Evolutionary conservation across 495 filamentous ascomycete species (phyloP).

Genomic region (Cryomyces minteri): DNA sequence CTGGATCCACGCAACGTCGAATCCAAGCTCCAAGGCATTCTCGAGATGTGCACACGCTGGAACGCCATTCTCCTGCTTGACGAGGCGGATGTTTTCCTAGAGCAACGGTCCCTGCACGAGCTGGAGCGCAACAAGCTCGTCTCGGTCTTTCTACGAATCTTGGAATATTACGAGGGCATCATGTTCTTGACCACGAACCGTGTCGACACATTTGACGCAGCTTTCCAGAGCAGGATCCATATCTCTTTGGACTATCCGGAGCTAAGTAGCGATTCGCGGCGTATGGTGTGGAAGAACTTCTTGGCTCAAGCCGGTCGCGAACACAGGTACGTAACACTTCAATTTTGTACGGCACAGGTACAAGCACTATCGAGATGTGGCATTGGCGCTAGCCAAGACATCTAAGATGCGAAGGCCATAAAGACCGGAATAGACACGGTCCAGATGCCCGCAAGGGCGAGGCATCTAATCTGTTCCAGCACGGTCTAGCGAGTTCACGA

Average conservation of each 20-base stretch:
- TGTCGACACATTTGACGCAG: constrained; percentile 20
- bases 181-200: constrained; percentile 33
- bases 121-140: constrained; percentile 24
- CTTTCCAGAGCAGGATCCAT: constrained; percentile 24
- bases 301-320: constrained; percentile 6
- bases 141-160: constrained; percentile 29
- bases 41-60: constrained; percentile 23
- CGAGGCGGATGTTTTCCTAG: constrained; percentile 51
- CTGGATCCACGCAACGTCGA: constrained; percentile 17
- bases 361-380: too few species aligned
- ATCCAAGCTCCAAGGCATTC: constrained; percentile 18
- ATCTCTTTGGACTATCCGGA: constrained; percentile 23
- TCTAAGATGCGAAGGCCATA: constrained; percentile 3
- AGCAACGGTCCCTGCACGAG: constrained; percentile 22
- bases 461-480: not conserved
- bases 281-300: constrained; percentile 28
- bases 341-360: too few species aligned
- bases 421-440: not conserved
- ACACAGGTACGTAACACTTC: not conserved
- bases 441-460: not conserved
- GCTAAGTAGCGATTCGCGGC: constrained; percentile 14
- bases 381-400: not conserved
- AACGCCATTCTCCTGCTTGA: constrained; percentile 36
- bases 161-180: constrained; percentile 42
- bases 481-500: not conserved